Conservation (phyloP, 2,329 filamentous ascomycete species). For the Fusarium aywerte region DNA sequence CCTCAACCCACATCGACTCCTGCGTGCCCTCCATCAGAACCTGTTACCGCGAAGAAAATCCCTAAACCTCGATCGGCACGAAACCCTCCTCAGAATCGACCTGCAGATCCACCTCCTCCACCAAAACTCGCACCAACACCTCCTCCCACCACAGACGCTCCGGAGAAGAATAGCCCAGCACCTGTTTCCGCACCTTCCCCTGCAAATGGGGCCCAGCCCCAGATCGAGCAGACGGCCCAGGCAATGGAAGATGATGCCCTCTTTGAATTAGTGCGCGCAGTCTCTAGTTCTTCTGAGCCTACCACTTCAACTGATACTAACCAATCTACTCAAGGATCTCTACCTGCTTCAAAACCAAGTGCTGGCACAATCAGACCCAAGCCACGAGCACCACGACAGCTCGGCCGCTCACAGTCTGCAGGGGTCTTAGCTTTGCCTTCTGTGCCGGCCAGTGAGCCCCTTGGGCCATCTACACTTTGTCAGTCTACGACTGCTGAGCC, state of each 20-base stretch:
- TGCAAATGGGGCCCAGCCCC: conserved; percentile 15
- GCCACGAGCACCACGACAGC: conserved; percentile 39
- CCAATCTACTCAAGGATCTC: conserved; percentile 26
- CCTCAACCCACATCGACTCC: conserved; percentile 41
- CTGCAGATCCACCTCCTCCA: conserved; percentile 32
- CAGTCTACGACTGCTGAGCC: conserved; percentile 38
- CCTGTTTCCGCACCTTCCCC: conserved; percentile 25
- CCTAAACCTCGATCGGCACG: conserved; percentile 11
- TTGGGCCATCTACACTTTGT: conserved; percentile 56
- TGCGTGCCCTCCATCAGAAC: conserved; percentile 30
- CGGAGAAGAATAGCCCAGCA: conserved; percentile 50
- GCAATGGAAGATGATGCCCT: conserved; percentile 28
- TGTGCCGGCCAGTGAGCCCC: conserved; percentile 62
- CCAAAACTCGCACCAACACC: conserved; percentile 51
- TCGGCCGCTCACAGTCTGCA: conserved; percentile 53
- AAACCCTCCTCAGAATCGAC: conserved; percentile 37
- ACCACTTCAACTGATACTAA: conserved; percentile 35
- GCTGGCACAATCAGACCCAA: conserved; percentile 25
- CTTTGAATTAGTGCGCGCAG: conserved; percentile 38
- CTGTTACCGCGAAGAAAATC: conserved; percentile 37
- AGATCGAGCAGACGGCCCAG: conserved; percentile 2
- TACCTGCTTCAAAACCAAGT: conserved; percentile 27
- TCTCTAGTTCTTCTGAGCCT: conserved; percentile 36
- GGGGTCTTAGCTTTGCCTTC: conserved; percentile 53
- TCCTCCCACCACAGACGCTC: conserved; percentile 54